phyloP scores from a whole-genome alignment of 768 basidiomycete species.

The Leccinum fibrillosum region DNA sequence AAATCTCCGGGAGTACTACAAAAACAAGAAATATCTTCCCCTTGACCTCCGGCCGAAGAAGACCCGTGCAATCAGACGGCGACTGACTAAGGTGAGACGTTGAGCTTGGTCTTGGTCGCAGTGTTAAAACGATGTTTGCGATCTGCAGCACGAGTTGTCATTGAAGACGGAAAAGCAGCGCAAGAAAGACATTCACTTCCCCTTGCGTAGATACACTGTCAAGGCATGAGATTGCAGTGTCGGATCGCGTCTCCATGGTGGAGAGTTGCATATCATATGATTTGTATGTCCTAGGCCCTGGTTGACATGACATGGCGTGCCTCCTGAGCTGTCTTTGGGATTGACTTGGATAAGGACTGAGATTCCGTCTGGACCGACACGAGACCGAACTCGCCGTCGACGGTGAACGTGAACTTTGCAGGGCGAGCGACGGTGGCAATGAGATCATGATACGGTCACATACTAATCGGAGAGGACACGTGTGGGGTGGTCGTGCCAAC shows the following conservation, averaged over 20 bases:
- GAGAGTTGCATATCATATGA: conserved; percentile 19
- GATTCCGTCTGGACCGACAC: neutral
- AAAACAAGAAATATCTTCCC: conserved; percentile 92
- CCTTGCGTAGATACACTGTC: conserved; percentile 89
- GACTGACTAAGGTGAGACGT: conserved; percentile 79
- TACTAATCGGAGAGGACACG: conserved; percentile 19
- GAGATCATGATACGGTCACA: neutral
- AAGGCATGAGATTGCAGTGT: conserved; percentile 62
- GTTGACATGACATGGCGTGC: conserved; percentile 33
- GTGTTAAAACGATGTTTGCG: conserved; percentile 6
- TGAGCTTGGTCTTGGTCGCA: neutral
- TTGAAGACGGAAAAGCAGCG: conserved; percentile 87
- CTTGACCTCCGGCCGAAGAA: conserved; percentile 98
- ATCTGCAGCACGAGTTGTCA: conserved; percentile 70
- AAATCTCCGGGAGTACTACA: conserved; percentile 97
- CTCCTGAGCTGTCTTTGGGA: conserved; percentile 11
- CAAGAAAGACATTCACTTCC: conserved; percentile 96
- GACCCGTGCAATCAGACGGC: conserved; percentile 96
- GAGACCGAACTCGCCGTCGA: neutral
- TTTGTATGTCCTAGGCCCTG: conserved; percentile 40
- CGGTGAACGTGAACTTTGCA: neutral
- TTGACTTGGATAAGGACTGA: conserved; percentile 2
- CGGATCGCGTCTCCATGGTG: conserved; percentile 18
- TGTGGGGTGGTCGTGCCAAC: conserved; percentile 7
- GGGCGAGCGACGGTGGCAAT: neutral